These are phyloP conservation scores for Psilocybe sp. DNA, from an alignment of 768 basidiomycete genomes.

Conservation along the genomic window DNA sequence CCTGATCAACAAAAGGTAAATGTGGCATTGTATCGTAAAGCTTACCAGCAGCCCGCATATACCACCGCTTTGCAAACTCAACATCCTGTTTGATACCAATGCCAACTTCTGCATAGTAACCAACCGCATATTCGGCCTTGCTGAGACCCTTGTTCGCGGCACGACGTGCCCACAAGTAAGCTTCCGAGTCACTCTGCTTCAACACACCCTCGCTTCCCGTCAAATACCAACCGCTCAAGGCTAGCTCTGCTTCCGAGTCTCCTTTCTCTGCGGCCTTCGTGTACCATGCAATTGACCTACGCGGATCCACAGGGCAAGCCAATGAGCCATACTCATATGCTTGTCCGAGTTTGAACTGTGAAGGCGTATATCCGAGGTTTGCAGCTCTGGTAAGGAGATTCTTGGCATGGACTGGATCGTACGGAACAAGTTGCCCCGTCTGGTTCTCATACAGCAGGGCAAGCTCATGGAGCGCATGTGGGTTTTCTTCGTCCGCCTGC, in stretches of 20 bases:
- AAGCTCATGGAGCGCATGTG: conserved; percentile 96
- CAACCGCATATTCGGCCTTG: conserved; percentile 98
- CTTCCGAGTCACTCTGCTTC: conserved; percentile 97
- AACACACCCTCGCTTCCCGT: conserved; percentile 93
- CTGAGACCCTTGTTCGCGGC: conserved; percentile 95
- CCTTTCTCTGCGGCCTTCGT: conserved; percentile 98
- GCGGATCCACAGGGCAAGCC: conserved; percentile 89
- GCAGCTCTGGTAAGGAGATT: conserved; percentile 88
- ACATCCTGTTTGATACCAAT: conserved; percentile 96
- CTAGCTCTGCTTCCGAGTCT: conserved; percentile 90
- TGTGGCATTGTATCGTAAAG: conserved; percentile 11
- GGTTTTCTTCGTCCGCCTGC: conserved; percentile 97
- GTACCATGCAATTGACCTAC: conserved; percentile 96
- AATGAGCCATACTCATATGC: conserved; percentile 92
- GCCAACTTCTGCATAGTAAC: conserved; percentile 96
- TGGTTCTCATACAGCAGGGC: conserved; percentile 79
- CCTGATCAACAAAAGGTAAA: not conserved
- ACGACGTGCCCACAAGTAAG: conserved; percentile 96
- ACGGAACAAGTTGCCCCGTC: conserved; percentile 62
- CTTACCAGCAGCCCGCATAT: conserved; percentile 97
- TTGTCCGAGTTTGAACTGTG: conserved; percentile 93
- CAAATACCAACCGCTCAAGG: conserved; percentile 97
- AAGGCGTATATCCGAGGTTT: conserved; percentile 89
- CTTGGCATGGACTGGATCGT: conserved; percentile 81
- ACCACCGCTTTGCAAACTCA: conserved; percentile 97